Percentiles rank a stretch among this genome's conserved stretches.
Conservation (phyloP, 1,284 basidiomycete genomes). For the Irpex lacteus region DNA sequence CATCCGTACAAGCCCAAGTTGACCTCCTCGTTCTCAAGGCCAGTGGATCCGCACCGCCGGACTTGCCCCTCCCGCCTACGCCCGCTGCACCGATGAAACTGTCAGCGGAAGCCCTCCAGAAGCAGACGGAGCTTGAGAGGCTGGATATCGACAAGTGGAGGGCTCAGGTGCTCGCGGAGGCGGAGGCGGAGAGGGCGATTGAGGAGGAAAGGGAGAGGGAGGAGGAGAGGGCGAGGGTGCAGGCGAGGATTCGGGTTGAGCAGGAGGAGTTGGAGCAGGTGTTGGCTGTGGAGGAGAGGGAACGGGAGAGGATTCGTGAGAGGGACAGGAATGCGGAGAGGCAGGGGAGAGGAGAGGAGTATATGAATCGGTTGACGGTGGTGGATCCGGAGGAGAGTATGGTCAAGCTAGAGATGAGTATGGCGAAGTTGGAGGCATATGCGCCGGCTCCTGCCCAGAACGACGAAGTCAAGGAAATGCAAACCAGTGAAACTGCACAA, state of each 20-base stretch:
- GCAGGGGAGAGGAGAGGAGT: neutral
- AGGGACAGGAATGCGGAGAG: neutral
- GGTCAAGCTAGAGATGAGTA: conserved; percentile 17
- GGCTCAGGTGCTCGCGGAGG: conserved; percentile 1
- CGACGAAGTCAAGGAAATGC: neutral
- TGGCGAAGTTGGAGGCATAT: conserved; percentile 19
- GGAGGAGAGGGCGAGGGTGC: neutral
- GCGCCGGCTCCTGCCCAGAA: neutral
- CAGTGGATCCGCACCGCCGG: conserved; percentile 5
- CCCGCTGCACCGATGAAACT: conserved; percentile 9
- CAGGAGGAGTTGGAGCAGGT: neutral
- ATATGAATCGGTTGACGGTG: conserved; percentile 13
- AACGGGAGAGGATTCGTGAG: neutral
- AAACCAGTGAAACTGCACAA: neutral
- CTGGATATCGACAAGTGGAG: conserved; percentile 3
- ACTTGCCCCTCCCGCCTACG: conserved; percentile 14
- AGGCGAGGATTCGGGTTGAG: neutral
- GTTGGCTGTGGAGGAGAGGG: neutral
- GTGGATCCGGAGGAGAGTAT: conserved; percentile 21
- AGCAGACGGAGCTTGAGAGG: neutral
- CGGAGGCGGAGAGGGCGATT: neutral
- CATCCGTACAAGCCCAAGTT: neutral
- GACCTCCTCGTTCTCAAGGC: neutral
- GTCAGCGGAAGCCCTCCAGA: neutral
- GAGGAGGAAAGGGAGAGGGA: neutral